These are phyloP conservation scores for Glaciozyma martinii DNA, from an alignment of 768 basidiomycete species.

Conservation along the genomic window DNA sequence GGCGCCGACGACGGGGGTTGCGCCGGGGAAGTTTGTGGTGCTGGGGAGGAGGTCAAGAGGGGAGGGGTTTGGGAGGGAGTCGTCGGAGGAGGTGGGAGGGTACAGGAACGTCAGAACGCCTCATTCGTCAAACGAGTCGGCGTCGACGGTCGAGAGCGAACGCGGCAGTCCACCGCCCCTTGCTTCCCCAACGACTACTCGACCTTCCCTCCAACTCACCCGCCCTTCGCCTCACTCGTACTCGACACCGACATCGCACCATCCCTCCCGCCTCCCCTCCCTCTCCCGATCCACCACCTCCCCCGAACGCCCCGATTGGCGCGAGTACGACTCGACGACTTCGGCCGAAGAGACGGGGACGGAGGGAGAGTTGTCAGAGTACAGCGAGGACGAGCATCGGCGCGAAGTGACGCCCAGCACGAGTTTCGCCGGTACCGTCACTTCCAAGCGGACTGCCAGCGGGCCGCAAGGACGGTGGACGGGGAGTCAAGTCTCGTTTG, in stretches of 20 bases:
- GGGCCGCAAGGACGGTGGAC: slow-evolving; percentile 4
- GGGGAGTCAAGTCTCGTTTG: slow-evolving; percentile 19
- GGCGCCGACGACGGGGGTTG: neutral
- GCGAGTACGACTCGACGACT: slow-evolving; percentile 17
- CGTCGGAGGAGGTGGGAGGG: too few species aligned
- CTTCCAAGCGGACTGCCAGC: neutral
- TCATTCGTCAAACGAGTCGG: too few species aligned
- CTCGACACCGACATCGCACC: neutral
- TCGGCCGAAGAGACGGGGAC: slow-evolving; percentile 9
- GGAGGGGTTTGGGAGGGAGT: neutral
- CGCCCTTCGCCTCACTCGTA: neutral
- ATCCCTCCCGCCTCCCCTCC: neutral
- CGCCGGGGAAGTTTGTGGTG: neutral
- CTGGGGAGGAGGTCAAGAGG: slow-evolving; percentile 3
- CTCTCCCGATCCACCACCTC: neutral
- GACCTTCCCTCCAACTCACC: too few species aligned
- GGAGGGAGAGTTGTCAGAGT: slow-evolving; percentile 10
- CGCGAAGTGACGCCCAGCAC: neutral
- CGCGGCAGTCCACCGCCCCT: too few species aligned
- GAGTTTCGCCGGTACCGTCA: neutral
- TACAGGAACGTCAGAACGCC: too few species aligned
- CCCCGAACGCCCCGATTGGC: neutral
- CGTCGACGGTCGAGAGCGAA: too few species aligned
- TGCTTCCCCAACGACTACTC: too few species aligned
- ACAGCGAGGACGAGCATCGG: slow-evolving; percentile 12